phyloP scores from a whole-genome alignment of 2,329 filamentous ascomycete genomes.

The Paecilomyces sp. region DNA sequence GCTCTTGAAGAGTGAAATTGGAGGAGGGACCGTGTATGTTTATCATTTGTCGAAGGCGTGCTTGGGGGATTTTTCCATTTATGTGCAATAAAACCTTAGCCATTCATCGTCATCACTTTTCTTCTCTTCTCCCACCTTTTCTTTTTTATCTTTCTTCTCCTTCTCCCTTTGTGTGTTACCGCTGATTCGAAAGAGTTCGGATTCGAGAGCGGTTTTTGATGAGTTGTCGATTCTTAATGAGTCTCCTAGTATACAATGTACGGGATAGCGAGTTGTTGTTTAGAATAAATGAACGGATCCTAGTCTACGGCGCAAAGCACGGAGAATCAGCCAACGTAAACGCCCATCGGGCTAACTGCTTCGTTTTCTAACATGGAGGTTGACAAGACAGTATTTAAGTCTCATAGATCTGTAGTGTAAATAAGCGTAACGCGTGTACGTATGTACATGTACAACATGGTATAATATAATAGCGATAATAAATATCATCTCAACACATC shows the following conservation, averaged over 20 bases:
- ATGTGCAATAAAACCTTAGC: constrained; percentile 4
- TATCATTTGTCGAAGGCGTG: background rate
- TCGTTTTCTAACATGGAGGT: too few relatives aligned
- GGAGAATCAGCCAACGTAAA: background rate
- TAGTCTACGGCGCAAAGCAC: background rate
- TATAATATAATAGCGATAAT: background rate
- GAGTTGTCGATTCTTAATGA: background rate
- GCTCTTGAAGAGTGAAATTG: constrained; percentile 4
- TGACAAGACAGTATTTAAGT: too few relatives aligned
- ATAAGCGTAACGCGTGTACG: too few relatives aligned
- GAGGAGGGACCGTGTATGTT: background rate
- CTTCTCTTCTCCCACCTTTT: background rate
- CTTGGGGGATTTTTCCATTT: background rate
- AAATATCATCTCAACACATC: too few relatives aligned
- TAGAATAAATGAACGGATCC: background rate
- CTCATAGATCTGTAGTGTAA: too few relatives aligned
- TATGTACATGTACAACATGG: too few relatives aligned
- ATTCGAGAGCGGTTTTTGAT: constrained; percentile 4
- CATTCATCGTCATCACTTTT: constrained; percentile 4
- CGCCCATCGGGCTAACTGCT: too few relatives aligned
- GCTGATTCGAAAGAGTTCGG: background rate
- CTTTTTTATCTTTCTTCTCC: constrained; percentile 8
- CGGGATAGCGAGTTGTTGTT: background rate
- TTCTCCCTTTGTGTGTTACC: constrained; percentile 6
- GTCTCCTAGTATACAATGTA: background rate